Base-by-base conservation (phyloP, 1,284 basidiomycete genomes). In the Marasmius oreades region DNA sequence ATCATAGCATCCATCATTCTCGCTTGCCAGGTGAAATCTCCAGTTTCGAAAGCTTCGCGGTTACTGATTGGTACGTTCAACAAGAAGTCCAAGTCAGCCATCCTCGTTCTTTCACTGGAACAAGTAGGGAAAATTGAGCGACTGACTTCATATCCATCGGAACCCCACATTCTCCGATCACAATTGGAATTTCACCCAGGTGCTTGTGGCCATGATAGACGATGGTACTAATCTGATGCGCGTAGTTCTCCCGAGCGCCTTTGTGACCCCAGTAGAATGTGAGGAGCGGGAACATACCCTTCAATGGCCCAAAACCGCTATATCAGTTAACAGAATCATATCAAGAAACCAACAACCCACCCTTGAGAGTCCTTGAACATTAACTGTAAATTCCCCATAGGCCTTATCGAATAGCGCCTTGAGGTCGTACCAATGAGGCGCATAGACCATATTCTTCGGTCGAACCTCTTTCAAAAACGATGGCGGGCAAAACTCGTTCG, bases 401-500 rank as follows among this genome's bases (percentile, higher is more conserved):
- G 81, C 77, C 69, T 96, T 96, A 26, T 74, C 73, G 71, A 97
- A 96, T 26, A 98, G 75, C 2, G 85, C 81, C 59, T 94, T 86
- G 6, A 98, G 77, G 68, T 97, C 95, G 65, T 98, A 97, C 93
- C 93, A 97, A 67, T 98, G 95, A 1, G 95, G 94, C 0, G 92
- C 87, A 64, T 85, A 95, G 5, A 96, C 85, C 79, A 97, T 85
- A 62, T 93, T 91, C 0, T 75, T 67, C 5, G 88, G 78, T 43
- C 82, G 81, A 36, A 78, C 73, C 44, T 85, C 80, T 23, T 74
- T 63, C 0, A 85, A 89, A 88, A 91, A 95, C 0, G 85, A 84
- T 1, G 75, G 58, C 0, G 93, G 91, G 65, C 91, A 93, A 63
- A 87, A 91, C 89, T 98, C 94, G 64, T 98, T 97, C 5, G 95